Base-by-base conservation (phyloP, 306 rosid species). In the Vigna angularis region DNA sequence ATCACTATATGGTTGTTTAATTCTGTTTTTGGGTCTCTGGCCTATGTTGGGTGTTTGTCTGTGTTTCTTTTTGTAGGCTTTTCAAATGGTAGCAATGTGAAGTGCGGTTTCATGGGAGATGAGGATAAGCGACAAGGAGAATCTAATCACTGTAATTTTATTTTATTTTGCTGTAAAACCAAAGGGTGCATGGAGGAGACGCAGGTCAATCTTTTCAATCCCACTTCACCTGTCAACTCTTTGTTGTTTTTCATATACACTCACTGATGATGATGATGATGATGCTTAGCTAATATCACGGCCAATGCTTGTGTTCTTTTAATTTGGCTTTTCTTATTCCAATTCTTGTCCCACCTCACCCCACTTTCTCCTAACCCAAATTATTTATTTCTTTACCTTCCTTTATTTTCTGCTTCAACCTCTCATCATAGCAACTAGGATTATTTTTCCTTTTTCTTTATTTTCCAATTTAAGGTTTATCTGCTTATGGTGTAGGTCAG, bases 151-250 rank as follows among this genome's bases (percentile, higher is more conserved):
- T 65, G 70, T 38, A 36, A 38, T 76, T 68, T 66, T 66, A 18
- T 53, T 72, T 52, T 65, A 36, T 36, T 65, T 65, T 13, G 59
- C 16, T 75, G 77, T 68, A 55, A 57, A 73, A 73, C 75, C 10
- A 81, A 57, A 32, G 79, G 40, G 72, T 74, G 80, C 67, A 49
- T 70, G 74, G 73, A 34, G 67, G 76, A 81, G 81, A 82, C 82
- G 28, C 86, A 88, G 89, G 87, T 87, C 94, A 90, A 87, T 90
- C 86, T 87, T 87, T 86, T 90, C 81, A 81, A 82, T 30, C 77
- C 74, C 66, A 44, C 78, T 66, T 84, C 77, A 79, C 82, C 83
- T 75, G 87, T 84, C 88, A 84, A 76, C 75, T 86, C 87, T 66
- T 74, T 75, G 20, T 50, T 74, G 84, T 84, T 79, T 84, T 84